A percentile compares a stretch with the other conserved stretches of the same genome.
These are phyloP conservation scores for Arthroderma sp. DNA, from an alignment of 2,329 filamentous ascomycete species.

Conservation along the genomic window DNA sequence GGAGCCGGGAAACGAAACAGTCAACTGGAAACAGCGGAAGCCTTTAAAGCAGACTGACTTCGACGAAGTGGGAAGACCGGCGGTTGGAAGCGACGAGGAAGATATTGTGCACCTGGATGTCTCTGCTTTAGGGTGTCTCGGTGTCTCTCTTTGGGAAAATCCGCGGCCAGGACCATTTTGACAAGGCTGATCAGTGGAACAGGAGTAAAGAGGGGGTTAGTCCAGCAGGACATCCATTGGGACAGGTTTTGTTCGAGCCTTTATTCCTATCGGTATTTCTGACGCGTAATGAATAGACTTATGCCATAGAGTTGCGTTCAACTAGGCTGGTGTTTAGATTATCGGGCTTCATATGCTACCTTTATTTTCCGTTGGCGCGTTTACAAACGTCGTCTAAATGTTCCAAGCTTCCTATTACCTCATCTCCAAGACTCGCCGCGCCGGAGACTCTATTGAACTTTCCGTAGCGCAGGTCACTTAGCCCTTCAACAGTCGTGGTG, in stretches of 20 bases:
- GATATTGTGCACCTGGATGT: background rate
- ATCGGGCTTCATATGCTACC: too few species aligned
- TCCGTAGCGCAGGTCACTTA: constrained; percentile 76
- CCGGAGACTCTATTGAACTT: constrained; percentile 41
- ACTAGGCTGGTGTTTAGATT: too few species aligned
- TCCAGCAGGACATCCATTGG: too few species aligned
- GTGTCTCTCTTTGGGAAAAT: too few species aligned
- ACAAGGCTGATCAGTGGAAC: too few species aligned
- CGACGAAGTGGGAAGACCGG: constrained; percentile 13
- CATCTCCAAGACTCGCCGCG: constrained; percentile 48
- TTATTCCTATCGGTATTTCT: too few species aligned
- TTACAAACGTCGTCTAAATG: constrained; percentile 53
- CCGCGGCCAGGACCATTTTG: too few species aligned
- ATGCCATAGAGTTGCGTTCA: too few species aligned
- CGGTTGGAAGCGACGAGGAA: background rate
- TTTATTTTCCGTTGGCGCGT: background rate
- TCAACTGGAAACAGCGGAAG: constrained; percentile 19
- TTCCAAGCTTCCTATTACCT: constrained; percentile 54
- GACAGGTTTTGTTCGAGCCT: too few species aligned
- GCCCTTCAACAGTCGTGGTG: constrained; percentile 51
- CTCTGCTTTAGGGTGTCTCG: too few species aligned
- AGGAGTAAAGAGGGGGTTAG: too few species aligned
- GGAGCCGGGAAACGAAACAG: constrained; percentile 19
- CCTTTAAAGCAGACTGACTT: constrained; percentile 13
- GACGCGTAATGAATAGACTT: too few species aligned